Conservation (phyloP, 106 monocot species). For the Dioscorea zingiberensis region DNA sequence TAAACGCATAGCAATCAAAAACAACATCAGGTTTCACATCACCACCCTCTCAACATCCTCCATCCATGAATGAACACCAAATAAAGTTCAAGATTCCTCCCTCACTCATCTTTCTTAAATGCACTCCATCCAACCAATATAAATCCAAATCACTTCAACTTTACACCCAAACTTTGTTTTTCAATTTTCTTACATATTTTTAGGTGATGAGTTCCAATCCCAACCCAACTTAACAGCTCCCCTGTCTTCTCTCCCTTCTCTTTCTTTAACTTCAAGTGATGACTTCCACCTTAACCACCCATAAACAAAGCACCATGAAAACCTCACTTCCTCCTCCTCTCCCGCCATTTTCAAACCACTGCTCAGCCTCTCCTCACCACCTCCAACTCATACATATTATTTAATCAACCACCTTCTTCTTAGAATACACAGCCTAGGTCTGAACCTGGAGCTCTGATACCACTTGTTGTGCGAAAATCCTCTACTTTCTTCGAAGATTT, state of each 20-base stretch:
- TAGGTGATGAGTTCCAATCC: not conserved
- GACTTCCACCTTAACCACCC: not conserved
- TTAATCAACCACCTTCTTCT: not conserved
- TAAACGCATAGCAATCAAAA: too few relatives aligned
- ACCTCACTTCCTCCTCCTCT: not conserved
- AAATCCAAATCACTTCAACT: too few relatives aligned
- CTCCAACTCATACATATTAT: not conserved
- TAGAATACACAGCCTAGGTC: too few relatives aligned
- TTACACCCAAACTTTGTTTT: too few relatives aligned
- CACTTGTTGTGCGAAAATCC: not conserved
- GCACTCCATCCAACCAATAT: too few relatives aligned
- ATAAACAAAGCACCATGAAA: not conserved
- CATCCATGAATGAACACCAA: too few relatives aligned
- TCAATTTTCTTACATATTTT: too few relatives aligned
- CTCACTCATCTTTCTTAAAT: too few relatives aligned
- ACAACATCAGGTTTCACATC: too few relatives aligned
- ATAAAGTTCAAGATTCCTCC: too few relatives aligned
- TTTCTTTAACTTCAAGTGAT: conserved; percentile 17
- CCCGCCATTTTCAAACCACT: conserved; percentile 32
- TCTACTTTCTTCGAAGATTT: not conserved
- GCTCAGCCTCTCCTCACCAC: not conserved
- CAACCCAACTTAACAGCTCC: not conserved
- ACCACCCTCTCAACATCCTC: too few relatives aligned
- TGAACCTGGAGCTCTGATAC: not conserved
- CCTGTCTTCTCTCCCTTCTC: not conserved